Evolutionary conservation across 805 yeast genomes (phyloP).

Genomic region (Pichia ethanolica): DNA sequence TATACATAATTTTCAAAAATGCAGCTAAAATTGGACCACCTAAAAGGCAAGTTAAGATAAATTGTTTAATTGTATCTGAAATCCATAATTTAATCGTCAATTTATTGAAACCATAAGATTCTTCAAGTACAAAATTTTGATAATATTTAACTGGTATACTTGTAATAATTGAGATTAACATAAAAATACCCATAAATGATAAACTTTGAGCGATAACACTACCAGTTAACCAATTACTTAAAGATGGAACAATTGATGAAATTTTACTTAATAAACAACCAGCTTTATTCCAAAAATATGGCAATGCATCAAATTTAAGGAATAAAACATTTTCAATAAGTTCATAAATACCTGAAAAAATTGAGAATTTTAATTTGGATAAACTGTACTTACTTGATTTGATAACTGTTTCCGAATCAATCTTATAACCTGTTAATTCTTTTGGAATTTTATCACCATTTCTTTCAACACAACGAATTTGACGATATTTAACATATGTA

Average conservation of each 20-base stretch:
- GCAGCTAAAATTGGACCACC: constrained; percentile 70
- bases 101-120: constrained; percentile 89
- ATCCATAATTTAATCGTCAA: constrained; percentile 66
- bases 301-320: constrained; percentile 55
- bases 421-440: constrained; percentile 43
- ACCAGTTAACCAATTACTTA: constrained; percentile 28
- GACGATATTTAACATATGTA: constrained; percentile 66
- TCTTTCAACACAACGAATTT: constrained; percentile 52
- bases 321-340: constrained; percentile 50
- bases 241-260: constrained; percentile 15
- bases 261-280: constrained; percentile 21
- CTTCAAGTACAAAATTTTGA: constrained; percentile 82
- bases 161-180: constrained; percentile 43
- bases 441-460: constrained; percentile 49
- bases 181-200: constrained; percentile 48
- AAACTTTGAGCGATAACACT: constrained; percentile 66
- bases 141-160: constrained; percentile 69
- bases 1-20: constrained; percentile 72
- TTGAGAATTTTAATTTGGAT: constrained; percentile 67
- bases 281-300: constrained; percentile 45
- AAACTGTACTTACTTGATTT: constrained; percentile 74
- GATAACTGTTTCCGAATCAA: constrained; percentile 63
- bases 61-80: constrained; percentile 59
- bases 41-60: constrained; percentile 44
- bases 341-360: constrained; percentile 44